phyloP scores from a whole-genome alignment of 169 alveolate genomes.

The Plasmodium vivax region DNA sequence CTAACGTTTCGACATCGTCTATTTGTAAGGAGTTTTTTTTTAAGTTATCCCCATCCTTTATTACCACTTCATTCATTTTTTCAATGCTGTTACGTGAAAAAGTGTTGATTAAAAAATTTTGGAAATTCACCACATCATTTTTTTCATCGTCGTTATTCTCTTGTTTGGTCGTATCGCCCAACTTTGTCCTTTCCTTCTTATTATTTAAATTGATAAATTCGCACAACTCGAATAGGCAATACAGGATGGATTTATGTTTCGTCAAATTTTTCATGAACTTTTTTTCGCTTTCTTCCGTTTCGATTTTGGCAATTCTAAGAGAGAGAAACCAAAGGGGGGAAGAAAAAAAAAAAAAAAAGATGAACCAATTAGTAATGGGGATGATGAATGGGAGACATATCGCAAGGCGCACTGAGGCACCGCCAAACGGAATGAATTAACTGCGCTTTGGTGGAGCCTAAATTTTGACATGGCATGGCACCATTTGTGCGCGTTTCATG shows the following conservation, averaged over 20 bases:
- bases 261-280: slow-evolving; percentile 20
- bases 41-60: slow-evolving; percentile 56
- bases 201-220: slow-evolving; percentile 25
- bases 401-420: not conserved
- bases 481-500: not conserved
- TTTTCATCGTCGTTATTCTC: slow-evolving; percentile 63
- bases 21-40: slow-evolving; percentile 15
- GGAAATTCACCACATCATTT: slow-evolving; percentile 16
- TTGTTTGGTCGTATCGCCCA: slow-evolving; percentile 12
- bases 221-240: slow-evolving; percentile 64
- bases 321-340: not conserved
- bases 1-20: not conserved
- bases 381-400: not conserved
- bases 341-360: not conserved
- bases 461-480: not conserved
- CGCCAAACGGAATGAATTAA: not conserved
- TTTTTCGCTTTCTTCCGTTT: slow-evolving; percentile 20
- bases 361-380: not conserved
- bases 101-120: slow-evolving; percentile 31
- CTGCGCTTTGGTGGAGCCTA: not conserved
- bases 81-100: slow-evolving; percentile 37
- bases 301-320: slow-evolving; percentile 33
- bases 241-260: slow-evolving; percentile 57
- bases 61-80: slow-evolving; percentile 23
- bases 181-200: slow-evolving; percentile 32